Evolutionary conservation across 2,329 filamentous ascomycete genomes (phyloP).

Genomic region (Cercospora sp.): DNA sequence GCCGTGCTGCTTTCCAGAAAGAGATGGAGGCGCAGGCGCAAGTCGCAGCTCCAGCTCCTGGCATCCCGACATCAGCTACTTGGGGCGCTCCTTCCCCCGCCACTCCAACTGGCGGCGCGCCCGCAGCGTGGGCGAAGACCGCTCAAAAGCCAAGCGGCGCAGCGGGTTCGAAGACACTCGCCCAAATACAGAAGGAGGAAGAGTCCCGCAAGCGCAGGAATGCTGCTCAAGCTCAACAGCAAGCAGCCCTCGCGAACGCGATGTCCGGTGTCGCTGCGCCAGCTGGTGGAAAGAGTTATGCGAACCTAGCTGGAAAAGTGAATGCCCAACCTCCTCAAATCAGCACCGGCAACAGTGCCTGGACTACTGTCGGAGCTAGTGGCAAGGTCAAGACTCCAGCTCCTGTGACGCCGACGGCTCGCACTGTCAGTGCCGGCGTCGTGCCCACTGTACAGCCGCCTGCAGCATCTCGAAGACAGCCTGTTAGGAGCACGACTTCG

Average conservation of each 20-base stretch:
- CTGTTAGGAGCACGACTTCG: constrained; percentile 57
- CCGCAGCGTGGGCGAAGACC: constrained; percentile 67
- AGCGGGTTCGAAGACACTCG: constrained; percentile 77
- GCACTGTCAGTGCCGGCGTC: constrained; percentile 50
- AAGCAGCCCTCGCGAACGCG: constrained; percentile 44
- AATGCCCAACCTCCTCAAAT: constrained; percentile 43
- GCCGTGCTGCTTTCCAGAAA: constrained; percentile 76
- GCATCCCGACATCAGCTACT: constrained; percentile 82
- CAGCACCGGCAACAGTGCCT: constrained; percentile 61
- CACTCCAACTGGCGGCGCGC: constrained; percentile 50
- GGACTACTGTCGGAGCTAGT: constrained; percentile 92
- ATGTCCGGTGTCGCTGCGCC: constrained; percentile 47
- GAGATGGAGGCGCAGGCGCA: constrained; percentile 68
- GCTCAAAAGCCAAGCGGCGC: constrained; percentile 52
- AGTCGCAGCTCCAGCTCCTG: constrained; percentile 56
- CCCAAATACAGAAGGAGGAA: constrained; percentile 96
- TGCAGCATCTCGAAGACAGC: constrained; percentile 40
- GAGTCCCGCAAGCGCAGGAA: constrained; percentile 82
- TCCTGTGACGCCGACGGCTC: constrained; percentile 46
- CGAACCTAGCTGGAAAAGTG: constrained; percentile 84
- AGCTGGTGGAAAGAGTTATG: constrained; percentile 78
- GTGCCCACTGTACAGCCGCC: constrained; percentile 35
- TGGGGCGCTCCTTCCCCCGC: constrained; percentile 79
- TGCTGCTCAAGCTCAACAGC: constrained; percentile 48
- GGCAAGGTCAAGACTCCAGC: constrained; percentile 83